Evolutionary conservation across 768 basidiomycete species (phyloP).

Genomic region (Suillus discolor): DNA sequence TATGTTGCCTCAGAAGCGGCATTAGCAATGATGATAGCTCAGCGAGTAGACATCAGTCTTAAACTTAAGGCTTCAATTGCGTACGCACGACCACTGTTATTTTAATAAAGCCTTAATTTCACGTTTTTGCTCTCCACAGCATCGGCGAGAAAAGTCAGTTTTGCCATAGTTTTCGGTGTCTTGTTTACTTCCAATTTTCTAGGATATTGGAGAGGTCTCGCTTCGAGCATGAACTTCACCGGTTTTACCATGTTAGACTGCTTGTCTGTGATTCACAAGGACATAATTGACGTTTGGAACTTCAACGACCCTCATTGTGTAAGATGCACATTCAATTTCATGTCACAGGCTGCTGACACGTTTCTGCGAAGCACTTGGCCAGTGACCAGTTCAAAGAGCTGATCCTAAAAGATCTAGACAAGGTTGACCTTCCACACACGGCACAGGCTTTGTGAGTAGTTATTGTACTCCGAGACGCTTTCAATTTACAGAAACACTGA

Average conservation of each 20-base stretch:
- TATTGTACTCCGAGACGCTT: neutral
- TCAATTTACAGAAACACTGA: neutral
- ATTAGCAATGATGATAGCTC: constrained; percentile 11
- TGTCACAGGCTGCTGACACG: neutral
- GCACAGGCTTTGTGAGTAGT: constrained; percentile 4
- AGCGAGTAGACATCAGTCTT: constrained; percentile 7
- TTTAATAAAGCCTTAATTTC: neutral
- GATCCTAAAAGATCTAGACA: constrained; percentile 10
- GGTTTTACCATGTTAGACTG: constrained; percentile 14
- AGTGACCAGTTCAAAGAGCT: constrained; percentile 11
- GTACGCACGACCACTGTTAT: neutral
- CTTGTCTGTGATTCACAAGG: constrained; percentile 19
- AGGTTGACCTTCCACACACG: neutral
- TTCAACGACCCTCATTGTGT: constrained; percentile 15
- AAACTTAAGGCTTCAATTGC: constrained; percentile 7
- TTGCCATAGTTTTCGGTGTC: neutral
- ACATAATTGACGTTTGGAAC: constrained; percentile 24
- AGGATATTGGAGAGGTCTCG: constrained; percentile 23
- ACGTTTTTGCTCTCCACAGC: neutral
- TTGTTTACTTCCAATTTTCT: neutral
- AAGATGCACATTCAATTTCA: neutral
- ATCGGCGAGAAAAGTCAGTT: constrained; percentile 14
- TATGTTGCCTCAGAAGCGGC: constrained; percentile 10
- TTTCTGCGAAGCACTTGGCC: constrained; percentile 7
- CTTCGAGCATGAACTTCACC: constrained; percentile 14